Evolutionary conservation across 768 basidiomycete species (phyloP), one percentile per base, ranked within the genome.

Genomic region (Phylloporus sp.): DNA sequence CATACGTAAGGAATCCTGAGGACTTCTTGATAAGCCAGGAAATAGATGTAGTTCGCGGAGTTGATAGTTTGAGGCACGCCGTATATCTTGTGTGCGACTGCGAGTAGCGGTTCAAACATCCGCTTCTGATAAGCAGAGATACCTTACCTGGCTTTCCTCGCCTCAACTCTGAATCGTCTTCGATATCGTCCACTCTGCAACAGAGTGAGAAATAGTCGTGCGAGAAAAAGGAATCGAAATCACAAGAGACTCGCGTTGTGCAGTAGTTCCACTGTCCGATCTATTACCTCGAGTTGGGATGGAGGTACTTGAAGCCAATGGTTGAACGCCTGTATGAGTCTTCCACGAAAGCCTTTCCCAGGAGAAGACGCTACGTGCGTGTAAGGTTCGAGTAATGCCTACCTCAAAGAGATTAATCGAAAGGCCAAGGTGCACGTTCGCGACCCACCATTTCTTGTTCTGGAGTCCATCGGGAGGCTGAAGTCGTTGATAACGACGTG

Each of bases 21-120:
- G 1, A 91, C 78, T 56, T 95, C 90, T 57, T 92, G 80, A 64
- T 86, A 93, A 0, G 94, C 95, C 35, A 93, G 82, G 66, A 98
- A 99, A 65, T 95, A 97, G 34, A 93, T 92, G 60, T 97, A 97
- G 70, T 97, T 97, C 2, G 95, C 95, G 4, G 87, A 84, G 67
- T 99, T 99, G 70, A 99, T 93, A 0, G 95, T 95, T 67, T 97
- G 95, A 1, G 95, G 91, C 2, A 97, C 75, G 4, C 95, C 95
- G 61, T 93, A 99, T 58, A 99, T 94, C 76, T 89, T 93, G 72
- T 99, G 95, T 0, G 95, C 85, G n/a, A 94, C 95, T 86, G 20
- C n/a, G 40, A 47, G 16, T 24, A 24, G 18, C 0, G 18, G 13
- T 29, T 47, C 38, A 50, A 22, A 26, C 28, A 38, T n/a, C 36